These are phyloP conservation scores for Pseudogymnoascus sp. DNA, from an alignment of 2,329 filamentous ascomycete species.

Conservation along the genomic window DNA sequence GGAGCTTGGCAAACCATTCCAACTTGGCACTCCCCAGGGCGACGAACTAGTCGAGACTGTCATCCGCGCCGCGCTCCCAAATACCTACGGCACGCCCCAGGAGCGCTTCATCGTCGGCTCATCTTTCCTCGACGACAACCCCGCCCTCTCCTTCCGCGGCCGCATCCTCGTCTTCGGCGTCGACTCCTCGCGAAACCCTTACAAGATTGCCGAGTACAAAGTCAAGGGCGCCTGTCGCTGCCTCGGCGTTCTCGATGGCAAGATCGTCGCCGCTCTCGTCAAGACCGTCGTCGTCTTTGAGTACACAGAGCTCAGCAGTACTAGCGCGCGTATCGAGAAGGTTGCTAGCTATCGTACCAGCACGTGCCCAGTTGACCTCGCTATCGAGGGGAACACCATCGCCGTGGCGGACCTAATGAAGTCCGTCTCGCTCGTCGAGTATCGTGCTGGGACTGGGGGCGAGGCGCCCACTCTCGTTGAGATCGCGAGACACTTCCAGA, in stretches of 20 bases:
- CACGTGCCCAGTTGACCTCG: constrained; percentile 75
- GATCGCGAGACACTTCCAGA: constrained; percentile 70
- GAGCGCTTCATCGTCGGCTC: constrained; percentile 92
- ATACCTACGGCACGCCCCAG: constrained; percentile 44
- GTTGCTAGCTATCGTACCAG: constrained; percentile 70
- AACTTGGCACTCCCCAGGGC: constrained; percentile 41
- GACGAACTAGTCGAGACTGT: constrained; percentile 78
- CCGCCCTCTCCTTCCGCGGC: constrained; percentile 50
- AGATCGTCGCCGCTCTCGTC: constrained; percentile 77
- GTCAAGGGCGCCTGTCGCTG: constrained; percentile 76
- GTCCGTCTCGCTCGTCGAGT: constrained; percentile 72
- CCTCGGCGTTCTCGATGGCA: constrained; percentile 63
- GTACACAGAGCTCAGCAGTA: constrained; percentile 49
- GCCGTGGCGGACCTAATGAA: constrained; percentile 92
- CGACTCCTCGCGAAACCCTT: constrained; percentile 63
- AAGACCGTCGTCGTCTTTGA: constrained; percentile 66
- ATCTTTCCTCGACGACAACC: constrained; percentile 56
- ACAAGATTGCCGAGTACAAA: constrained; percentile 58
- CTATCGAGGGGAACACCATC: constrained; percentile 65
- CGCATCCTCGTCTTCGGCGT: constrained; percentile 81
- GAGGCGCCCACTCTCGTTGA: constrained; percentile 59
- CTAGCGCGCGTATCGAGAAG: constrained; percentile 54
- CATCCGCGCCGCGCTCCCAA: constrained; percentile 64
- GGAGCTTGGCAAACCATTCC: constrained; percentile 60
- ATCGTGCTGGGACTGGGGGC: constrained; percentile 47